A percentile compares a stretch with the other conserved stretches of the same genome.
These are phyloP conservation scores for Phytophthora boehmeriae DNA, from an alignment of 352 stramenopile genomes.

Conservation along the genomic window DNA sequence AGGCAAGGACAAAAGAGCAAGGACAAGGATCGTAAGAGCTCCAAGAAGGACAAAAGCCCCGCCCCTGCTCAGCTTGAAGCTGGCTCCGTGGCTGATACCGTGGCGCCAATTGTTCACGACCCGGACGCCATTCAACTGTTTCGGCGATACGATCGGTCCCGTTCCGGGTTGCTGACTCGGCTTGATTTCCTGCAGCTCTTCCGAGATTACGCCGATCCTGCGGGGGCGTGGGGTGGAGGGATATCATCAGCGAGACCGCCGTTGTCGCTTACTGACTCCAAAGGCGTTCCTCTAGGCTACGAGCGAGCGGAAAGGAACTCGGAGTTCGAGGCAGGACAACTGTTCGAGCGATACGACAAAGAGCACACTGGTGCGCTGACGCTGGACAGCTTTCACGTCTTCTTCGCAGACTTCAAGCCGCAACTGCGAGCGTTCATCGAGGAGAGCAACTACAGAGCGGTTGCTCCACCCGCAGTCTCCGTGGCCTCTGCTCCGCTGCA, in stretches of 20 bases:
- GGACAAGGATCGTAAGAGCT: constrained; percentile 24
- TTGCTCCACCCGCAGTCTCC: constrained; percentile 1
- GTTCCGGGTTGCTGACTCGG: constrained; percentile 57
- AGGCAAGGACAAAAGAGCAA: constrained; percentile 42
- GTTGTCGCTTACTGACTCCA: constrained; percentile 68
- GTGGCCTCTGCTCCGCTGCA: constrained; percentile 7
- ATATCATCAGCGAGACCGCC: constrained; percentile 33
- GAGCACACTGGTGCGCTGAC: constrained; percentile 61
- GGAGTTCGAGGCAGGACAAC: constrained; percentile 84
- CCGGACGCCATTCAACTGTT: constrained; percentile 84
- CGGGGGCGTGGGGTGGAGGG: constrained; percentile 6
- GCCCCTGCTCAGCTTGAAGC: not conserved
- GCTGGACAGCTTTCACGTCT: constrained; percentile 69
- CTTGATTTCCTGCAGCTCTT: constrained; percentile 77
- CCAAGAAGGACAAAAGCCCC: constrained; percentile 14
- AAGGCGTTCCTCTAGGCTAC: constrained; percentile 72
- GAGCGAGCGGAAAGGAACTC: constrained; percentile 75
- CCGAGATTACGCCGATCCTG: constrained; percentile 61
- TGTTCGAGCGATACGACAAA: constrained; percentile 83
- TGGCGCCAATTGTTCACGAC: constrained; percentile 27
- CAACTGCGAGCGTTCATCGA: constrained; percentile 72
- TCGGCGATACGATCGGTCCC: constrained; percentile 68
- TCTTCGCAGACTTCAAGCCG: constrained; percentile 76
- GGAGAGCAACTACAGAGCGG: constrained; percentile 48
- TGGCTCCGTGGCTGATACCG: constrained; percentile 4